phyloP scores from a whole-genome alignment of 108 stramenopile species.

The Conticribra guillardii region DNA sequence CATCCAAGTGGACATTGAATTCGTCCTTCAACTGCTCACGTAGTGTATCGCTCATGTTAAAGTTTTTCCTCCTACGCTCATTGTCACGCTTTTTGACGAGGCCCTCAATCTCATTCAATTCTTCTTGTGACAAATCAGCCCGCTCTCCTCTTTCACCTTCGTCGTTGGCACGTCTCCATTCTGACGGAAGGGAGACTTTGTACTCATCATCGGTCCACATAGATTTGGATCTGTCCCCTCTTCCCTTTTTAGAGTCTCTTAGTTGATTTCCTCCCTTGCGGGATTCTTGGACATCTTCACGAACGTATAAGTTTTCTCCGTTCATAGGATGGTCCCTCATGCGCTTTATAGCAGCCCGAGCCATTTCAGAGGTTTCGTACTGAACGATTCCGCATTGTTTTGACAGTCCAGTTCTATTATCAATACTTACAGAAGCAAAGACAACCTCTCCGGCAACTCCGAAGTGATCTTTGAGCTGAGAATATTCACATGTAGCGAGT shows the following conservation, averaged over 20 bases:
- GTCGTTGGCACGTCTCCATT: conserved; percentile 85
- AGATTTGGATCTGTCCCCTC: conserved; percentile 7
- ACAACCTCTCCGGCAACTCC: conserved; percentile 73
- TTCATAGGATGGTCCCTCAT: conserved; percentile 85
- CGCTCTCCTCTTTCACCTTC: conserved; percentile 39
- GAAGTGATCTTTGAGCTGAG: conserved; percentile 81
- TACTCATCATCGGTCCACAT: not conserved
- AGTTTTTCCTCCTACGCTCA: conserved; percentile 64
- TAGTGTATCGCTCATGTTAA: conserved; percentile 68
- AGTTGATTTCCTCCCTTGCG: conserved; percentile 9
- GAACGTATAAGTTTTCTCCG: conserved; percentile 68
- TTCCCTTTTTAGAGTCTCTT: conserved; percentile 1
- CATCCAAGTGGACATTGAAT: conserved; percentile 75
- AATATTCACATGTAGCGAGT: not conserved
- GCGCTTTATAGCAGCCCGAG: conserved; percentile 66
- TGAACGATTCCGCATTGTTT: conserved; percentile 86
- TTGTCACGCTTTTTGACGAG: conserved; percentile 72
- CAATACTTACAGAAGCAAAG: conserved; percentile 79
- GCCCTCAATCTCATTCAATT: conserved; percentile 40
- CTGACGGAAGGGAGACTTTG: conserved; percentile 42
- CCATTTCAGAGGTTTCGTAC: conserved; percentile 75
- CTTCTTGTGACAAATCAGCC: conserved; percentile 49
- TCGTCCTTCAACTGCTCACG: conserved; percentile 70
- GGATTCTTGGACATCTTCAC: conserved; percentile 79
- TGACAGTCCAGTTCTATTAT: conserved; percentile 62